Base-by-base conservation (phyloP, 2,329 filamentous ascomycete species). In the Simplicillium aogashimaense region DNA sequence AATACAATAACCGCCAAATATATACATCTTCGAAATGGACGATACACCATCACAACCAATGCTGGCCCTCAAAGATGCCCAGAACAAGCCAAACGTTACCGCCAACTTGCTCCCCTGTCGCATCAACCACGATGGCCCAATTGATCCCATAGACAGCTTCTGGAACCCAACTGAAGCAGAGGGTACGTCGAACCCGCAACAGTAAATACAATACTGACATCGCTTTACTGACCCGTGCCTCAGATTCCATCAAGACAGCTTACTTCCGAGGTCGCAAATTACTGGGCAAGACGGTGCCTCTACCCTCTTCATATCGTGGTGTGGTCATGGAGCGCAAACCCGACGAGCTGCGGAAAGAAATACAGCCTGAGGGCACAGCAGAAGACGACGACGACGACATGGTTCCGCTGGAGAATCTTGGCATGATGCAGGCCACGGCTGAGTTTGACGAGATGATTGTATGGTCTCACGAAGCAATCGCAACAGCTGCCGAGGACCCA, bases 261-360 rank as follows among this genome's bases (percentile, higher is more conserved):
- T 83, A 89, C 54, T 83, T 94, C 47, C 81, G 89, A 45, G 89
- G 89, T 29, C 78, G 87, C 37, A 89, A 84, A 55, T 70, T 95
- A 1, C 70, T 78, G 35, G 87, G 85, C 33, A 81, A 76, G 45
- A 54, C 65, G 1, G 59, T 92, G 3, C 66, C 68, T 3, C 57
- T 95, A 1, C 87, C 89, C 0, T 63, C 76, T n/a, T 74, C 76
- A 3, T 94, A 89, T 56, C 68, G 74, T 47, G 83, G 83, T 9
- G 58, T 83, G 1, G 65, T 87, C 2, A 68, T 75, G 29, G 66
- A 70, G 38, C 66, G 65, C 40, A 68, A 65, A 25, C 36, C 42
- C 40, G 45, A 50, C 15, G 51, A 54, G 37, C 48, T 45, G 60
- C 69, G 51, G 44, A 54, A 56, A 42, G 57, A 61, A 14, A 54